These are phyloP conservation scores for Fagus crenata DNA, from an alignment of 306 rosid species.

Conservation along the genomic window DNA sequence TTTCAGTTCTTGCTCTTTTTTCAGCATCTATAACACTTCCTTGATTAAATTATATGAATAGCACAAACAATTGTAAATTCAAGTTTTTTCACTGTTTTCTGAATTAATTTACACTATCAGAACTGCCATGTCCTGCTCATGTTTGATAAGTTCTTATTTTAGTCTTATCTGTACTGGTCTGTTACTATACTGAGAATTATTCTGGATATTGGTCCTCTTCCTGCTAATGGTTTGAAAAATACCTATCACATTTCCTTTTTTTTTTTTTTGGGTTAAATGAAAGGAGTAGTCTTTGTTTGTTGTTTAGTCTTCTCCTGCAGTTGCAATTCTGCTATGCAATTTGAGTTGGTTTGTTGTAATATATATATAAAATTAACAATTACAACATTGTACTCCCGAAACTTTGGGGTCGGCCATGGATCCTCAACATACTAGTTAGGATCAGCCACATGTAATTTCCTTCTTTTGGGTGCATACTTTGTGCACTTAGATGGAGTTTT, in stretches of 20 bases:
- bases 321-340: background rate
- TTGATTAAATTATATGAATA: background rate
- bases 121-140: no score
- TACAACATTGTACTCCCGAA: no score
- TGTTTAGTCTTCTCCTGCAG: background rate
- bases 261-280: background rate
- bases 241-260: background rate
- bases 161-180: no score
- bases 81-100: background rate
- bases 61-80: no score
- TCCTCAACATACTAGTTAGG: no score
- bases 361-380: background rate
- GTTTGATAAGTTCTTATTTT: no score
- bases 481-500: no score
- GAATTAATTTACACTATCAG: no score
- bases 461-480: no score
- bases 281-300: conserved; percentile 6
- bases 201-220: background rate
- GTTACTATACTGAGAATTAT: background rate
- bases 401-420: no score
- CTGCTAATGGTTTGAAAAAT: background rate
- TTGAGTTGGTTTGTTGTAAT: conserved; percentile 10
- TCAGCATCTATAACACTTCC: background rate
- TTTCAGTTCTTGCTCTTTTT: background rate
- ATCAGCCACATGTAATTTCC: no score